Percentiles rank a stretch among this genome's conserved stretches.
phyloP scores from a whole-genome alignment of 1,139 yeast species.

The Debaryomyces fabryi region DNA sequence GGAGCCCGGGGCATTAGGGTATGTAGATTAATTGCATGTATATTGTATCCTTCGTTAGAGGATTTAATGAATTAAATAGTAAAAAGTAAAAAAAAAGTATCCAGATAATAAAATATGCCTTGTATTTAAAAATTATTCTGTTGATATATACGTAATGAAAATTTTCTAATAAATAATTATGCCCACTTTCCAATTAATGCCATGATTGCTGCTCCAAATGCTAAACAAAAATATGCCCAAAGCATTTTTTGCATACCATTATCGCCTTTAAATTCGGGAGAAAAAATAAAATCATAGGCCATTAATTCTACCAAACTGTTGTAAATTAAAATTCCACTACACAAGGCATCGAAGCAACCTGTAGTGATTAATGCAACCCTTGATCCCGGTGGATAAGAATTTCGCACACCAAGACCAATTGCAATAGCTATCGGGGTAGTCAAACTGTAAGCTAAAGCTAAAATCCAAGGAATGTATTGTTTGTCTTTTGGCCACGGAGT shows the following conservation, averaged over 20 bases:
- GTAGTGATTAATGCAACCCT: constrained; percentile 67
- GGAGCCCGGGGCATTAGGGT: too few species aligned
- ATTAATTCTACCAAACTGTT: constrained; percentile 85
- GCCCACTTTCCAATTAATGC: constrained; percentile 90
- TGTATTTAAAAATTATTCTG: too few species aligned
- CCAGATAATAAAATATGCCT: too few species aligned
- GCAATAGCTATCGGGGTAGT: constrained; percentile 86
- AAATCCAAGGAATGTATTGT: constrained; percentile 57
- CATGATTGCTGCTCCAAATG: constrained; percentile 80
- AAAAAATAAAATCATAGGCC: constrained; percentile 84
- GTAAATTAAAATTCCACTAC: constrained; percentile 83
- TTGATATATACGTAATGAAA: too few species aligned
- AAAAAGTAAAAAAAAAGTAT: neutral
- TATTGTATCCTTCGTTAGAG: neutral
- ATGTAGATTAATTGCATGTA: too few species aligned
- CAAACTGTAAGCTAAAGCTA: constrained; percentile 63
- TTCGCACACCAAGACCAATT: constrained; percentile 82
- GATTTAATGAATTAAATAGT: neutral
- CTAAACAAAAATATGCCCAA: constrained; percentile 46
- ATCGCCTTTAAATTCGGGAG: constrained; percentile 60
- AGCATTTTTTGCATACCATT: constrained; percentile 45
- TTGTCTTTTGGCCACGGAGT: constrained; percentile 63
- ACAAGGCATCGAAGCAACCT: constrained; percentile 81
- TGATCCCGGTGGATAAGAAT: constrained; percentile 61
- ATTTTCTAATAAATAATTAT: constrained; percentile 26